Conservation (phyloP, 306 rosid genomes). For the Hylodesmum podocarpum region DNA sequence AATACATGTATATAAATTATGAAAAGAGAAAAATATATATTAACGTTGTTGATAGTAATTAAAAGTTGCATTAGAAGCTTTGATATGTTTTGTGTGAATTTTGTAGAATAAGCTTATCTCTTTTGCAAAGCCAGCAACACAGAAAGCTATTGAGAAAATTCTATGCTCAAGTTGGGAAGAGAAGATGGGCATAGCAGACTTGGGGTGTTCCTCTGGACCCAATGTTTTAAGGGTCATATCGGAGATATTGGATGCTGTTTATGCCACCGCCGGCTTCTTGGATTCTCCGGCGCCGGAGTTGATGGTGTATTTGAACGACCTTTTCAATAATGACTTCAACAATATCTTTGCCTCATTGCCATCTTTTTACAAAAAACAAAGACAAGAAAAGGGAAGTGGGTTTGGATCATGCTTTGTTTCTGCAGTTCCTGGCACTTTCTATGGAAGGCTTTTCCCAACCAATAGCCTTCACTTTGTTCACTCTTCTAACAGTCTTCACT, state of each 20-base stretch:
- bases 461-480: constrained; percentile 55
- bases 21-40: no score
- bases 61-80: no score
- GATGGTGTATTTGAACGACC: constrained; percentile 60
- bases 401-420: constrained; percentile 42
- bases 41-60: no score
- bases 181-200: constrained; percentile 71
- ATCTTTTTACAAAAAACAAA: constrained; percentile 42
- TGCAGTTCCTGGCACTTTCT: constrained; percentile 63
- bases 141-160: constrained; percentile 42
- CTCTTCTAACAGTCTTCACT: constrained; percentile 79
- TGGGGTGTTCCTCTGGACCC: constrained; percentile 92
- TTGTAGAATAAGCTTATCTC: constrained; percentile 49
- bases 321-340: constrained; percentile 76
- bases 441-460: constrained; percentile 53
- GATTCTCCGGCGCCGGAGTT: constrained; percentile 44
- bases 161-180: constrained; percentile 22
- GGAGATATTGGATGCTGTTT: constrained; percentile 41
- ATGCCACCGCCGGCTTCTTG: constrained; percentile 20
- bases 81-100: no score
- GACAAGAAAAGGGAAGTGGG: constrained; percentile 11
- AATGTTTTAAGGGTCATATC: constrained; percentile 52
- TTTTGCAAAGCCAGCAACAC: constrained; percentile 31
- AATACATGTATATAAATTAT: no score
- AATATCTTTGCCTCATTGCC: constrained; percentile 62